Conservation (phyloP, 306 rosid genomes). For the Quercus alba region DNA sequence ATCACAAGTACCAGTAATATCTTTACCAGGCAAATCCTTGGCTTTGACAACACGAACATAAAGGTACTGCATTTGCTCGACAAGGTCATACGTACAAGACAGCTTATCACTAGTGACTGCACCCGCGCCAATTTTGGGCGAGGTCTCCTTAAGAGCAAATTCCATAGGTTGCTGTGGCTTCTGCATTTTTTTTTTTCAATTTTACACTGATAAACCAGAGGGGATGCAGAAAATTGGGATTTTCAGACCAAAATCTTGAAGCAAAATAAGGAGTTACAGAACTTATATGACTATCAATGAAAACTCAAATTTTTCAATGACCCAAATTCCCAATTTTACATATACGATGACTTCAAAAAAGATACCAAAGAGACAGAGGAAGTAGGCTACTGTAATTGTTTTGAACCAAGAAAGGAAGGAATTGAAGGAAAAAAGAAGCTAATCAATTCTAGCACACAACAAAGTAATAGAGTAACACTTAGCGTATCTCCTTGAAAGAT, state of each 20-base stretch:
- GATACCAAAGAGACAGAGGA: background rate
- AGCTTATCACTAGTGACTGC: conserved; percentile 62
- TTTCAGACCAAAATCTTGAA: background rate
- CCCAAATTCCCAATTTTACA: background rate
- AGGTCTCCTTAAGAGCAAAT: conserved; percentile 80
- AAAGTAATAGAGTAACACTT: background rate
- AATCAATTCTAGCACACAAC: conserved; percentile 1
- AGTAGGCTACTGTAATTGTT: background rate
- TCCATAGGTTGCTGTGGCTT: conserved; percentile 63
- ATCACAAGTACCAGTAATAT: conserved; percentile 77
- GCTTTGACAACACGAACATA: conserved; percentile 87
- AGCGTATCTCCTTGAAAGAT: background rate
- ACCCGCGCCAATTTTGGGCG: conserved; percentile 82
- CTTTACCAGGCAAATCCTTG: conserved; percentile 78
- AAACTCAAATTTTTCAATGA: background rate
- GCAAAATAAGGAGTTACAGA: background rate
- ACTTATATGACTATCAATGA: background rate
- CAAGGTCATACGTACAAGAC: conserved; percentile 81
- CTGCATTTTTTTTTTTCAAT: conserved; percentile 57
- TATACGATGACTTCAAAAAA: background rate
- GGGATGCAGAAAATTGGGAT: conserved; percentile 1
- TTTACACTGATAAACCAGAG: conserved; percentile 12
- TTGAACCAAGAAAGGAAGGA: background rate
- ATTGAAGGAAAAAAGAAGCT: background rate
- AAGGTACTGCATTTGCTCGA: conserved; percentile 90